Evolutionary conservation across 495 filamentous ascomycete genomes (phyloP).

Genomic region (Penicillium roqueforti): DNA sequence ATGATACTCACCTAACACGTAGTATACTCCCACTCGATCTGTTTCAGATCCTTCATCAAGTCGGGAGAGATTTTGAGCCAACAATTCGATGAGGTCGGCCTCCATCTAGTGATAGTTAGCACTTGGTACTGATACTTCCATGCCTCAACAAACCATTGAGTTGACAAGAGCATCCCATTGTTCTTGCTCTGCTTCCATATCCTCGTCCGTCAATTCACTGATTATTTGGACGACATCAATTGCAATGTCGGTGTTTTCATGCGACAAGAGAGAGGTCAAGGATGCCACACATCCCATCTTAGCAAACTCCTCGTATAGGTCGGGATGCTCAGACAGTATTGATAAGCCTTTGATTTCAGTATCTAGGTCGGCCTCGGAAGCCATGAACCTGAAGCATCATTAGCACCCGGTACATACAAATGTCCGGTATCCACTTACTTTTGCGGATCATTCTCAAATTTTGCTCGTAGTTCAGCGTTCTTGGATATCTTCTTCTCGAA

Average conservation of each 20-base stretch:
- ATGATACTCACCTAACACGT: slow-evolving; percentile 58
- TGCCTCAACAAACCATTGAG: slow-evolving; percentile 53
- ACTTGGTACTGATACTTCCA: neutral
- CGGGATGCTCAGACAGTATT: slow-evolving; percentile 81
- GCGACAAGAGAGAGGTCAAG: slow-evolving; percentile 76
- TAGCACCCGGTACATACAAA: slow-evolving; percentile 3
- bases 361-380: slow-evolving; percentile 87
- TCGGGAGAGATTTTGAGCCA: slow-evolving; percentile 77
- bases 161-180: slow-evolving; percentile 82
- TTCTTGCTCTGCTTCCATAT: slow-evolving; percentile 75
- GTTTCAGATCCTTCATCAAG: slow-evolving; percentile 75
- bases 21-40: slow-evolving; percentile 82
- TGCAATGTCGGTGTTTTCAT: slow-evolving; percentile 97
- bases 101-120: slow-evolving; percentile 51
- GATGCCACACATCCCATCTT: slow-evolving; percentile 71
- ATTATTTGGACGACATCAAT: slow-evolving; percentile 90
- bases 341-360: slow-evolving; percentile 83
- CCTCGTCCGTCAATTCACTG: slow-evolving; percentile 89
- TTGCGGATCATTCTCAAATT: slow-evolving; percentile 77
- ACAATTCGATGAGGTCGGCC: slow-evolving; percentile 75
- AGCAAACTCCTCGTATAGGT: slow-evolving; percentile 79
- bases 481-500: slow-evolving; percentile 90
- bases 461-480: slow-evolving; percentile 88
- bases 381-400: slow-evolving; percentile 57
- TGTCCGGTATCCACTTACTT: slow-evolving; percentile 55